These are phyloP conservation scores for Salvia rosmarinus DNA, from an alignment of 257 asterid genomes.

Conservation along the genomic window DNA sequence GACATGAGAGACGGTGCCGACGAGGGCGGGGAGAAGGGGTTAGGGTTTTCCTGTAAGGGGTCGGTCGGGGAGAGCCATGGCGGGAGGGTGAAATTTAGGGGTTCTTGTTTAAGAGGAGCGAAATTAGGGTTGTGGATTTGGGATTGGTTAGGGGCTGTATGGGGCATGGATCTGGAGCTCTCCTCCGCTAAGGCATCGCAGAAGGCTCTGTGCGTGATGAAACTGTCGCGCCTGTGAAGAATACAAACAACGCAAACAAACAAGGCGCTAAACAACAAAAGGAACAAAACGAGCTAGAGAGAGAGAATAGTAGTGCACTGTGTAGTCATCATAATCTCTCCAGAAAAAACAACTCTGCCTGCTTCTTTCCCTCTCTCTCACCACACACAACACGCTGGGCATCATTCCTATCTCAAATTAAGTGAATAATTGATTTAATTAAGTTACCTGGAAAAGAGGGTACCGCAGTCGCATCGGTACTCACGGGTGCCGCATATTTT, in stretches of 20 bases:
- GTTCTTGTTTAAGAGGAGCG: conserved; percentile 53
- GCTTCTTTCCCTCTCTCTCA: neutral
- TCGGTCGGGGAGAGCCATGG: conserved; percentile 51
- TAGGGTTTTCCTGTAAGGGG: conserved; percentile 36
- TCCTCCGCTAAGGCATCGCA: conserved; percentile 79
- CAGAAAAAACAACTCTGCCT: too few species aligned
- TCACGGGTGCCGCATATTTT: conserved; percentile 82
- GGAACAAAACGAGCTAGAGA: conserved; percentile 25
- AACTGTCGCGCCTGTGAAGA: conserved; percentile 67
- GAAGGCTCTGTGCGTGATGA: conserved; percentile 85
- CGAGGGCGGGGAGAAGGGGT: neutral
- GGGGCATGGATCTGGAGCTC: conserved; percentile 56
- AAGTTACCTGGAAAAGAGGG: conserved; percentile 68
- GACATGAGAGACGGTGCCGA: conserved; percentile 52
- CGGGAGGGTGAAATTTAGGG: conserved; percentile 47
- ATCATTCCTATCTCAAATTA: conserved; percentile 33
- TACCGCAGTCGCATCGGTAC: conserved; percentile 76
- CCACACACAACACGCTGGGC: conserved; percentile 34
- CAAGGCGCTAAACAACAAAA: conserved; percentile 56
- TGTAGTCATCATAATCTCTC: conserved; percentile 33
- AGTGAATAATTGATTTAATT: neutral
- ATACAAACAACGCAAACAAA: conserved; percentile 37
- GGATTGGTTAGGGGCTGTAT: conserved; percentile 35
- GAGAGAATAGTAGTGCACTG: conserved; percentile 22
- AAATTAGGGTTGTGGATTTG: conserved; percentile 37